Evolutionary conservation across 352 stramenopile genomes (phyloP).

Genomic region (Phytophthora capsici): DNA sequence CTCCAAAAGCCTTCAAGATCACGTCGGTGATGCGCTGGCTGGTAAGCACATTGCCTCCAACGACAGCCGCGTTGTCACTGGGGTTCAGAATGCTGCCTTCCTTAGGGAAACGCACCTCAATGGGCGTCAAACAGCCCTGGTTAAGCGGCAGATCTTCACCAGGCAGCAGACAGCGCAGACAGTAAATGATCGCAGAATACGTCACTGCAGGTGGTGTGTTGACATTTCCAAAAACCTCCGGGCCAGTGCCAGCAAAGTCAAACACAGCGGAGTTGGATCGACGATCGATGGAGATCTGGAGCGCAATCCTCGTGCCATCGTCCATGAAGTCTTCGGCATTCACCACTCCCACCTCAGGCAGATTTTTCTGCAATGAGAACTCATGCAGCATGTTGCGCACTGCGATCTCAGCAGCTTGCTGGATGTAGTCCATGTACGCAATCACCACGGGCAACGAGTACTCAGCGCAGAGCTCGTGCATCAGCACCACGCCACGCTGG

Average conservation of each 20-base stretch:
- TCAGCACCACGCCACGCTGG: slow-evolving; percentile 95
- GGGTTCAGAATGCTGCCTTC: slow-evolving; percentile 96
- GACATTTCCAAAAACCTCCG: slow-evolving; percentile 98
- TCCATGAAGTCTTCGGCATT: slow-evolving; percentile 98
- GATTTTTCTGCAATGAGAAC: slow-evolving; percentile 86
- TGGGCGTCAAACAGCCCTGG: slow-evolving; percentile 95
- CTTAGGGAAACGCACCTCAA: slow-evolving; percentile 96
- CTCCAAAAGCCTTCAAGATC: slow-evolving; percentile 96
- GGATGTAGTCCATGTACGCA: slow-evolving; percentile 99
- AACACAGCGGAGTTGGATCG: slow-evolving; percentile 92
- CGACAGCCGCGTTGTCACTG: slow-evolving; percentile 94
- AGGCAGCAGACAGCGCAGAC: slow-evolving; percentile 94
- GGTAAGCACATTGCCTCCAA: slow-evolving; percentile 98
- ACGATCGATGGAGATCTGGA: slow-evolving; percentile 97
- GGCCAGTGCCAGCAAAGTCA: slow-evolving; percentile 97
- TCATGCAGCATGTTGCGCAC: slow-evolving; percentile 97
- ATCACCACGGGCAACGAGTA: slow-evolving; percentile 95
- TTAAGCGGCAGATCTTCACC: slow-evolving; percentile 97
- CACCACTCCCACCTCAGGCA: slow-evolving; percentile 88
- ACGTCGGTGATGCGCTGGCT: slow-evolving; percentile 99
- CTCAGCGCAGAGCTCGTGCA: slow-evolving; percentile 95
- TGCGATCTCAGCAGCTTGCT: slow-evolving; percentile 94
- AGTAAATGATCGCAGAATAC: slow-evolving; percentile 99
- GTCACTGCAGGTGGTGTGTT: slow-evolving; percentile 99
- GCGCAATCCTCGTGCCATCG: slow-evolving; percentile 96